A percentile compares a stretch with the other conserved stretches of the same genome.
These are phyloP conservation scores for Phytophthora palmivora DNA, from an alignment of 352 stramenopile species.

Conservation along the genomic window DNA sequence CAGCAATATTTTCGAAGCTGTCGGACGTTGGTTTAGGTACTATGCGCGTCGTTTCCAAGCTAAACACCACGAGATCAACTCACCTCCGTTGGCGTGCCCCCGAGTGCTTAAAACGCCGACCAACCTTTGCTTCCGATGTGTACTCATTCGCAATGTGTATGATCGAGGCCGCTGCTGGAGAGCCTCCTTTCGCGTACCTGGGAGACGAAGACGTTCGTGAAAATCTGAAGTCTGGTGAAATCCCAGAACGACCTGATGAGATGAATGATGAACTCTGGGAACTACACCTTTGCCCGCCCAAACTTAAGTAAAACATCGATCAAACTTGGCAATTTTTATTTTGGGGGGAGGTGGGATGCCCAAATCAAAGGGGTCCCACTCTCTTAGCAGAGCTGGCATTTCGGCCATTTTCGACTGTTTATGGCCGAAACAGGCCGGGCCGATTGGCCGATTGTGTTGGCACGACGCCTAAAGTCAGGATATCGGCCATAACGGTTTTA, in stretches of 20 bases:
- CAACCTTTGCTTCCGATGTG: conserved; percentile 4
- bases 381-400: no score
- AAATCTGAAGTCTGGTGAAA: not conserved
- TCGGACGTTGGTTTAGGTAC: conserved; percentile 7
- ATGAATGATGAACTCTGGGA: conserved; percentile 3
- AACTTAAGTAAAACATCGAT: no score
- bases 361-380: no score
- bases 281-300: no score
- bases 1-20: conserved; percentile 27
- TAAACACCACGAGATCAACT: not conserved
- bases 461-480: no score
- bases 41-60: not conserved
- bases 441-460: no score
- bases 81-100: conserved; percentile 5
- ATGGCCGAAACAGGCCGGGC: no score
- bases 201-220: conserved; percentile 4
- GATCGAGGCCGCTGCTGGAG: conserved; percentile 8
- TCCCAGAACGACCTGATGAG: conserved; percentile 2
- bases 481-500: no score
- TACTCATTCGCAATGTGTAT: conserved; percentile 19
- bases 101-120: conserved; percentile 5
- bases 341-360: no score
- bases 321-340: no score
- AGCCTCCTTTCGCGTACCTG: conserved; percentile 3
- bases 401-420: no score